Base-by-base conservation (phyloP, 2,329 filamentous ascomycete species). In the Claviceps pazoutovae region DNA sequence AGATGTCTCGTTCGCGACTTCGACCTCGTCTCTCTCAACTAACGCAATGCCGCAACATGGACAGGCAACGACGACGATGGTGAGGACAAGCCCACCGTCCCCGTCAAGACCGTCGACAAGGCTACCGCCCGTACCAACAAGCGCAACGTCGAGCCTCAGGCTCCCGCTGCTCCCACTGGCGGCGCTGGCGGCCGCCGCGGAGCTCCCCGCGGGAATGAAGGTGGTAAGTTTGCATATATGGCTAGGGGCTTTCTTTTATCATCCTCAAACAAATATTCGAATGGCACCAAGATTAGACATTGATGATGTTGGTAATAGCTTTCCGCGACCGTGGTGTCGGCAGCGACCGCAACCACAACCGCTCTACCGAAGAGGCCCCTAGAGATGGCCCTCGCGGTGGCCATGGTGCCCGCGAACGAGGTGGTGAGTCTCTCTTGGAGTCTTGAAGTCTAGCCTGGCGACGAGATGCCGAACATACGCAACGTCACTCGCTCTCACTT, bases 61-160 rank as follows among this genome's bases (percentile, higher is more conserved):
- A 46, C 60, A 80, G 80, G 80, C 69, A 79, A 79, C 69, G 78
- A 80, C 69, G 74, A 75, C 55, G 67, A 68, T 65, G 77, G 75
- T 65, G 79, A 80, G 67, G 72, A 72, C 68, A 88, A 91, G 73
- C 82, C 83, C 73, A 82, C 84, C 64, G 84, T 84, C 68, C 90
- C 89, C 64, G 83, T 87, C 64, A 93, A 88, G 81, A 86, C 87
- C 69, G 80, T 93, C 68, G 88, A 95, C 71, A 95, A 93, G 82
- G 80, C 82, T 60, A 72, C 76, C 60, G 75, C 81, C 65, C 84
- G 88, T 70, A 79, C 79, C 59, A 72, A 69, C 68, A 96, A 96
- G 84, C 88, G 88, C 75, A 90, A 91, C 74, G 84, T 79, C 67
- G 83, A 86, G 67, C 81, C 82, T 68, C 82, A 88, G 68, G 79